Evolutionary conservation across 2,329 filamentous ascomycete genomes (phyloP).

Genomic region (Stagonosporopsis chrysanthemi): DNA sequence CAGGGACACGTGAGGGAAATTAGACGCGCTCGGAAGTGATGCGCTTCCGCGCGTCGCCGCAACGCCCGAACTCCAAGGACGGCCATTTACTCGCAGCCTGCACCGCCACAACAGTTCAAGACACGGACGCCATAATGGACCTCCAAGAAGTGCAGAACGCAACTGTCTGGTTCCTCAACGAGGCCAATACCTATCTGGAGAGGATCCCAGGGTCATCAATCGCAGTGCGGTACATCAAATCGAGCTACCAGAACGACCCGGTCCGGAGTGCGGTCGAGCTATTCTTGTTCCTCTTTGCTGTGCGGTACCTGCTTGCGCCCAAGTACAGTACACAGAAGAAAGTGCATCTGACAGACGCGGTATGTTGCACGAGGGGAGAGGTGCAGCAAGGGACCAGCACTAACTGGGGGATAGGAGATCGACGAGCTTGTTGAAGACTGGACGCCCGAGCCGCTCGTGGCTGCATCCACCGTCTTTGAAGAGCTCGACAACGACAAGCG

Average conservation of each 20-base stretch:
- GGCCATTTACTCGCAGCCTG: slow-evolving; percentile 1
- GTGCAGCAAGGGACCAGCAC: slow-evolving; percentile 7
- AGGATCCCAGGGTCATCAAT: slow-evolving; percentile 94
- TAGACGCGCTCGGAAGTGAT: slow-evolving; percentile 12
- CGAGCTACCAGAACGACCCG: slow-evolving; percentile 97
- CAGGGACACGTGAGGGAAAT: slow-evolving; percentile 25
- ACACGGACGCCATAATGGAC: slow-evolving; percentile 56
- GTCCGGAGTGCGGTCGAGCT: slow-evolving; percentile 92
- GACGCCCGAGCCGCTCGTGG: slow-evolving; percentile 90
- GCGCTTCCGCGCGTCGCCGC: slow-evolving; percentile 35
- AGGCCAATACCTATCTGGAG: slow-evolving; percentile 74
- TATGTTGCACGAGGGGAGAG: slow-evolving; percentile 40
- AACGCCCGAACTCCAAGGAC: slow-evolving; percentile 24
- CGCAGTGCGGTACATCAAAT: slow-evolving; percentile 92
- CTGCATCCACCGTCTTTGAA: slow-evolving; percentile 75
- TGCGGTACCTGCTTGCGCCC: slow-evolving; percentile 89
- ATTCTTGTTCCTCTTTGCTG: slow-evolving; percentile 91
- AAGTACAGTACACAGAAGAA: slow-evolving; percentile 92
- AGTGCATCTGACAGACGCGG: slow-evolving; percentile 85
- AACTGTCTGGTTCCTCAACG: slow-evolving; percentile 62
- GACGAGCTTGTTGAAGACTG: slow-evolving; percentile 97
- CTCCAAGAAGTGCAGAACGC: slow-evolving; percentile 63
- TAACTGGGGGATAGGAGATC: slow-evolving; percentile 70
- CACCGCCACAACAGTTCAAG: slow-evolving; percentile 7
- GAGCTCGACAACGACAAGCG: slow-evolving; percentile 82